Conservation (phyloP, 1,139 yeast genomes). For the Pichia sp. region DNA sequence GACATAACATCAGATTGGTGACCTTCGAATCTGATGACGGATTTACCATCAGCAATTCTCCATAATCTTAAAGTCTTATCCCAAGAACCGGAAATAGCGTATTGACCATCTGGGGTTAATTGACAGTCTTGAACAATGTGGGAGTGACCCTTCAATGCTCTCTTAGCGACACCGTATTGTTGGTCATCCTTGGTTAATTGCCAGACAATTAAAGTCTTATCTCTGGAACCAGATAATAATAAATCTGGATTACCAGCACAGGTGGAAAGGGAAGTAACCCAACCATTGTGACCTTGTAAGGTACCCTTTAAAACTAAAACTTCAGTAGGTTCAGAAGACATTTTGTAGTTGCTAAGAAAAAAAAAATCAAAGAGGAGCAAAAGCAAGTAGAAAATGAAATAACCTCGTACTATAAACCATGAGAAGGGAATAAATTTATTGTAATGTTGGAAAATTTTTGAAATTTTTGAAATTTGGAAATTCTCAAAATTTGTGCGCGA, state of each 20-base stretch:
- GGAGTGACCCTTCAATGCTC: slow-evolving; percentile 96
- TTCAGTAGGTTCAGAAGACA: slow-evolving; percentile 39
- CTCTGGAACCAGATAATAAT: slow-evolving; percentile 98
- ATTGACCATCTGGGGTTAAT: slow-evolving; percentile 97
- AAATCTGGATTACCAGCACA: slow-evolving; percentile 98
- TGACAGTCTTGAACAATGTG: slow-evolving; percentile 98
- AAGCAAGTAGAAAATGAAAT: too few species aligned
- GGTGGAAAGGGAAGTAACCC: slow-evolving; percentile 99
- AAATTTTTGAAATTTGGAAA: too few species aligned
- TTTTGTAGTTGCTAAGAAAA: slow-evolving; percentile 1
- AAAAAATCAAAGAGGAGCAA: too few species aligned
- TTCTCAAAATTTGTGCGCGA: too few species aligned
- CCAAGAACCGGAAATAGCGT: slow-evolving; percentile 99
- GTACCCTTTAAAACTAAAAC: slow-evolving; percentile 99
- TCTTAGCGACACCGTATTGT: slow-evolving; percentile 97
- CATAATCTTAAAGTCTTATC: slow-evolving; percentile 98
- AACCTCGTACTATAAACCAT: too few species aligned
- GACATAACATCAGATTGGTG: slow-evolving; percentile 97
- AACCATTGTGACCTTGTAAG: slow-evolving; percentile 84
- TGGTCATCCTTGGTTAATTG: slow-evolving; percentile 95
- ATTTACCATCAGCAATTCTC: slow-evolving; percentile 94
- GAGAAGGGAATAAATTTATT: too few species aligned
- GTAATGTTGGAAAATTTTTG: too few species aligned
- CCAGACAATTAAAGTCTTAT: slow-evolving; percentile 98
- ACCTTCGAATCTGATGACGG: slow-evolving; percentile 94